phyloP scores from a whole-genome alignment of 257 asterid genomes.

The Osmanthus fragrans region DNA sequence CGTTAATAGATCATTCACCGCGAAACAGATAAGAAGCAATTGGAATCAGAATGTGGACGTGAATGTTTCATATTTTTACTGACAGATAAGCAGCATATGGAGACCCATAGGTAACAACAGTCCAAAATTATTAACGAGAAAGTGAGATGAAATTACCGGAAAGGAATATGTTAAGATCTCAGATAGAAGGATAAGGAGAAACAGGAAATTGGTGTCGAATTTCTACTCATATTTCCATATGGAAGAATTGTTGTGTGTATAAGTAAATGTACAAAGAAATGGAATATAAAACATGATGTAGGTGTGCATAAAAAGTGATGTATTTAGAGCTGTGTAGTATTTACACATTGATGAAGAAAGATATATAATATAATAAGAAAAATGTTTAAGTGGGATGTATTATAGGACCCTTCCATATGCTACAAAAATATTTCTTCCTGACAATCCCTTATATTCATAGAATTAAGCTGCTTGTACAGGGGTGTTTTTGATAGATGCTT shows the following conservation, averaged over 20 bases:
- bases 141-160: neutral
- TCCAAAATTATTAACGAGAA: neutral
- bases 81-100: neutral
- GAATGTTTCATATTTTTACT: neutral
- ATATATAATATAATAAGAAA: neutral
- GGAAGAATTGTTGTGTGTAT: neutral
- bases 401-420: neutral
- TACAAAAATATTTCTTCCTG: neutral
- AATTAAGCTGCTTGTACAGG: too few species aligned
- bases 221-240: neutral
- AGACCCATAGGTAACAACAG: neutral
- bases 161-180: neutral
- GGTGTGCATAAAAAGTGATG: neutral
- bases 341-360: neutral
- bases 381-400: neutral
- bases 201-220: neutral
- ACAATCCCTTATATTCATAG: neutral
- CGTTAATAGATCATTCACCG: conserved; percentile 2
- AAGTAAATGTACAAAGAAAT: neutral
- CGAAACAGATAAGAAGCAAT: conserved; percentile 8
- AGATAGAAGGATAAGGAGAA: neutral
- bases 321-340: neutral
- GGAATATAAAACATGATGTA: neutral
- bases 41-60: conserved; percentile 1
- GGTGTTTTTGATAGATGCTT: too few species aligned